Conservation (phyloP, 2,329 filamentous ascomycete genomes). For the Stemphylium vesicarium region DNA sequence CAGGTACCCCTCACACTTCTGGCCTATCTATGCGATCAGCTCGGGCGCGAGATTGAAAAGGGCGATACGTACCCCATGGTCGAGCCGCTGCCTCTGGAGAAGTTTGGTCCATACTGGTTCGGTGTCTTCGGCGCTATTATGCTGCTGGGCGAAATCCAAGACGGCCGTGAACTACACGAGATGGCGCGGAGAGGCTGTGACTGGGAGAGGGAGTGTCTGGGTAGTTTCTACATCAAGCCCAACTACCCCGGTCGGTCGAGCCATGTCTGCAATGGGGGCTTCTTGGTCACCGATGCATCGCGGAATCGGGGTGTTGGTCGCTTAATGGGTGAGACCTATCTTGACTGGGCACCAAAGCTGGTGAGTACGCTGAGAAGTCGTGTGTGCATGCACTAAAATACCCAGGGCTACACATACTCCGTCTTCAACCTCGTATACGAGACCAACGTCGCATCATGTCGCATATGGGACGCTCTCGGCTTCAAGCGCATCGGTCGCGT, state of each 20-base stretch:
- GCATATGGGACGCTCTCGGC: constrained; percentile 89
- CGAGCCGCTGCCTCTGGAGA: constrained; percentile 73
- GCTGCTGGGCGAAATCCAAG: constrained; percentile 74
- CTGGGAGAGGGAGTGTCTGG: constrained; percentile 82
- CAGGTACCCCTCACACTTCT: constrained; percentile 79
- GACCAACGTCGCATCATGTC: constrained; percentile 87
- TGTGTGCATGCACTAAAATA: constrained; percentile 7
- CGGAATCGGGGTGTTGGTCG: constrained; percentile 58
- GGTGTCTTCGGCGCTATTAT: constrained; percentile 88
- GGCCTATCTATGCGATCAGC: constrained; percentile 78
- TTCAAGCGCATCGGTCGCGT: constrained; percentile 92
- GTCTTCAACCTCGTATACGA: constrained; percentile 96
- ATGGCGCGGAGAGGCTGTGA: constrained; percentile 60
- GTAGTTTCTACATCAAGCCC: constrained; percentile 92
- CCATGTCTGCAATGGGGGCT: constrained; percentile 77
- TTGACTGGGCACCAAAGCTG: constrained; percentile 61
- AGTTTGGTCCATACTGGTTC: constrained; percentile 87
- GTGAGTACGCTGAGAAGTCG: constrained; percentile 29
- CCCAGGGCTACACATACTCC: constrained; percentile 81
- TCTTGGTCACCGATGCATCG: constrained; percentile 56
- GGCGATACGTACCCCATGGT: constrained; percentile 93
- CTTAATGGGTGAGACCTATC: constrained; percentile 59
- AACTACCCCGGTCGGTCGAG: constrained; percentile 91
- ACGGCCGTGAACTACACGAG: constrained; percentile 58
- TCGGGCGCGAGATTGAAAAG: constrained; percentile 89